Percentiles rank a stretch among this genome's conserved stretches.
Evolutionary conservation across 1,139 yeast species (phyloP).

Genomic region (Ogataea hybrid): DNA sequence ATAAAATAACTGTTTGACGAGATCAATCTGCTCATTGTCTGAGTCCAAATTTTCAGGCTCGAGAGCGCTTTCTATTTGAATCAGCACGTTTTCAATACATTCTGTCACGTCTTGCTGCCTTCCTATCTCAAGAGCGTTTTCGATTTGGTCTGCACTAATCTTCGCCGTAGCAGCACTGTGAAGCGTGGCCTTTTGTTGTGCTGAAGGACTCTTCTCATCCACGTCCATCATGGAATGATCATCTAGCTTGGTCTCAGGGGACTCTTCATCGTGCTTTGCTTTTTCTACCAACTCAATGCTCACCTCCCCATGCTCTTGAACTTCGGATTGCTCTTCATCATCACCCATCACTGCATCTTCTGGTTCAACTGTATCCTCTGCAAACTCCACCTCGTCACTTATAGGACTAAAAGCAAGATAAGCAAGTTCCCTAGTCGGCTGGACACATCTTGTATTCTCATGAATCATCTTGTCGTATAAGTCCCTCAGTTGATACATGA

Average conservation of each 20-base stretch:
- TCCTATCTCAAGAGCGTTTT: slow-evolving; percentile 74
- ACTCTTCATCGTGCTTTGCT: not conserved
- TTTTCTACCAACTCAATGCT: not conserved
- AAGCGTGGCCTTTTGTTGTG: not conserved
- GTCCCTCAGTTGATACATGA: slow-evolving; percentile 66
- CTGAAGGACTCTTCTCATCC: not conserved
- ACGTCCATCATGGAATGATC: not conserved
- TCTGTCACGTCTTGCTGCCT: slow-evolving; percentile 98
- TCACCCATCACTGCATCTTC: not conserved
- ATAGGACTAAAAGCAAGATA: slow-evolving; percentile 83
- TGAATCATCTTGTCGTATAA: slow-evolving; percentile 70
- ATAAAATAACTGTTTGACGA: slow-evolving; percentile 74
- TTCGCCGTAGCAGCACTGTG: slow-evolving; percentile 31
- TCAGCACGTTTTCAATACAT: slow-evolving; percentile 92
- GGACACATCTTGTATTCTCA: slow-evolving; percentile 61
- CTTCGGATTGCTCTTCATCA: slow-evolving; percentile 7
- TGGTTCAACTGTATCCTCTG: slow-evolving; percentile 15
- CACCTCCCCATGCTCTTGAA: slow-evolving; percentile 24
- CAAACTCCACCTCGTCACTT: slow-evolving; percentile 62
- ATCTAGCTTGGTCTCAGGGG: not conserved
- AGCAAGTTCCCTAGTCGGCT: slow-evolving; percentile 83
- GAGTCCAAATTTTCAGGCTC: slow-evolving; percentile 63
- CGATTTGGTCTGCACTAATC: slow-evolving; percentile 63
- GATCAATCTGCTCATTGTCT: slow-evolving; percentile 80
- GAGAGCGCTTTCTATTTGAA: slow-evolving; percentile 88